A percentile compares a stretch with the other conserved stretches of the same genome.
These are phyloP conservation scores for Kodamaea alishanica DNA, from an alignment of 1,139 yeast species.

Conservation along the genomic window DNA sequence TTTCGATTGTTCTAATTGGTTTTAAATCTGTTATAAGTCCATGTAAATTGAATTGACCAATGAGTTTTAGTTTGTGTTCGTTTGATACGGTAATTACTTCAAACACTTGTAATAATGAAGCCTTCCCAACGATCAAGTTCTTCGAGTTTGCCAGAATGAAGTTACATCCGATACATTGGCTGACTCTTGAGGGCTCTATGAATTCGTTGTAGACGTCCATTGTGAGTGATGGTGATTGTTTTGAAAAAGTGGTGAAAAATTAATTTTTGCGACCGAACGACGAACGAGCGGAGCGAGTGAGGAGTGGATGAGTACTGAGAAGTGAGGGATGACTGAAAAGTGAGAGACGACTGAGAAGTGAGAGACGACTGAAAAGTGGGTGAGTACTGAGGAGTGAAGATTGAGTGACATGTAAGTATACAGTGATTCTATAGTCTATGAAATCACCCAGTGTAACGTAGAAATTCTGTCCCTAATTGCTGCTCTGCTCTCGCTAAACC, in stretches of 20 bases:
- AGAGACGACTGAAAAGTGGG: no score
- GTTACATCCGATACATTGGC: constrained; percentile 58
- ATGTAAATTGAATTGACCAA: constrained; percentile 65
- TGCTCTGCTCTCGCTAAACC: no score
- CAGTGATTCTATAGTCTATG: no score
- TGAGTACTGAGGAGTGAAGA: no score
- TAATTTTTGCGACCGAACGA: no score
- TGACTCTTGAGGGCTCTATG: constrained; percentile 73
- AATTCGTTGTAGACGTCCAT: constrained; percentile 87
- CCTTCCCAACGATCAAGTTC: constrained; percentile 68
- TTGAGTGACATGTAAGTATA: no score
- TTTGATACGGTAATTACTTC: constrained; percentile 31
- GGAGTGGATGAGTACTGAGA: no score
- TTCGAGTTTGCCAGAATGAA: constrained; percentile 50
- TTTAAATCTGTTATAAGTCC: constrained; percentile 66
- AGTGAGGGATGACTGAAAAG: no score
- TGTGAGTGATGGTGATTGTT: constrained; percentile 2
- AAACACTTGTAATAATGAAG: constrained; percentile 69
- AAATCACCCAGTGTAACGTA: no score
- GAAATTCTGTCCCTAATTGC: no score
- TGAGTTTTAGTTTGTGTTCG: constrained; percentile 45
- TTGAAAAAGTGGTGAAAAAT: neutral
- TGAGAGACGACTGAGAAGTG: no score
- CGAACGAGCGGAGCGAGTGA: no score
- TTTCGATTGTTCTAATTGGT: constrained; percentile 49